A percentile compares a stretch with the other conserved stretches of the same genome.
Conservation (phyloP, 2,329 filamentous ascomycete species). For the Colletotrichum sp. region DNA sequence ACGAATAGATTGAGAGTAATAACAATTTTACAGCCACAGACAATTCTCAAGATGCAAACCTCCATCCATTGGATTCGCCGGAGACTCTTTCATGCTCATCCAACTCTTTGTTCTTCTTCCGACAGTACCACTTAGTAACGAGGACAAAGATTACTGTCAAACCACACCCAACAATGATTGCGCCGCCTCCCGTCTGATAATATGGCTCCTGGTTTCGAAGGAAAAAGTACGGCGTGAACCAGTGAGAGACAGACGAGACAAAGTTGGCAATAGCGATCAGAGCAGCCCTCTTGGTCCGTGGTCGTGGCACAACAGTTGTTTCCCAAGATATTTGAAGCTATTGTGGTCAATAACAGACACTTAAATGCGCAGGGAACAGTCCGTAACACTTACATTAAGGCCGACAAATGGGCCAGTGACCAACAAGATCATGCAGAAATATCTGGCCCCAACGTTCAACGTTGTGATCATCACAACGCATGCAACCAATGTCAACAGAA, state of each 20-base stretch:
- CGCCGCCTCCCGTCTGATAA: conserved; percentile 32
- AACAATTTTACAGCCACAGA: neutral
- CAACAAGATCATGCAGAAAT: conserved; percentile 45
- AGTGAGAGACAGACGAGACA: conserved; percentile 42
- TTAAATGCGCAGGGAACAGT: neutral
- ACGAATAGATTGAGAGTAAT: neutral
- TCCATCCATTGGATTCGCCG: conserved; percentile 10
- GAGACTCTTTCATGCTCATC: conserved; percentile 20
- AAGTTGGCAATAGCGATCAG: conserved; percentile 47
- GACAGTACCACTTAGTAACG: conserved; percentile 26
- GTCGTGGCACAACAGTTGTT: conserved; percentile 43
- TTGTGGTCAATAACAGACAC: neutral
- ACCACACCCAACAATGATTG: conserved; percentile 30
- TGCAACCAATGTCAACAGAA: conserved; percentile 38
- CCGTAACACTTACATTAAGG: conserved; percentile 28
- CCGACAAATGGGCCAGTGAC: conserved; percentile 41
- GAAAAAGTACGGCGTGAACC: conserved; percentile 46
- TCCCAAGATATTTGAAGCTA: conserved; percentile 45
- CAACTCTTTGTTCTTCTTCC: conserved; percentile 28
- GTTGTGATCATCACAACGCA: conserved; percentile 48
- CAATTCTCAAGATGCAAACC: neutral
- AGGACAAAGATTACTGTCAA: conserved; percentile 23
- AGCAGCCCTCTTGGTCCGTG: conserved; percentile 43
- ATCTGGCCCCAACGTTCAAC: conserved; percentile 43
- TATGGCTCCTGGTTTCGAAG: conserved; percentile 31